Conservation (phyloP, 768 basidiomycete genomes). For the Tricholomella constricta region DNA sequence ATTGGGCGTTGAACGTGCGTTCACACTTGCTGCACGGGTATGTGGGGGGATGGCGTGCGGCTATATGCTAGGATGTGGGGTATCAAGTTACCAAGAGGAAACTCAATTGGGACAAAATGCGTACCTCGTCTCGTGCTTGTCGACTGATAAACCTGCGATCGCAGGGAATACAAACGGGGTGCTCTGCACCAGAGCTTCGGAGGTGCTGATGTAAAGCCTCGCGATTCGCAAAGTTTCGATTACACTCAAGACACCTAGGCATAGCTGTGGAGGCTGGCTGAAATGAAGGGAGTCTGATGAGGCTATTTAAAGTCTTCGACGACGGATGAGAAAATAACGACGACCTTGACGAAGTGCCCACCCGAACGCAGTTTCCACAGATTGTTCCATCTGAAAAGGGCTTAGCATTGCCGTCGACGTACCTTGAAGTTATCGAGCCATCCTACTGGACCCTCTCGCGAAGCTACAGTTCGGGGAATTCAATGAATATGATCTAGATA, state of each 20-base stretch:
- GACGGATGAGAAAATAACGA: neutral
- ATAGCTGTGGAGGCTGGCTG: neutral
- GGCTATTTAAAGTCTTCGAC: too few species aligned
- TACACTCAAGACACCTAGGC: constrained; percentile 12
- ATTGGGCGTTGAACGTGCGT: constrained; percentile 33
- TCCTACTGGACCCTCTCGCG: neutral
- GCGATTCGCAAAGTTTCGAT: constrained; percentile 5
- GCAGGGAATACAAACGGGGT: constrained; percentile 10
- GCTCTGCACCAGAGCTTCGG: neutral
- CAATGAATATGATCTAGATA: neutral
- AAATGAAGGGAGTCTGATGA: neutral
- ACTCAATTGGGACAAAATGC: neutral
- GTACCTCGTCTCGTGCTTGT: constrained; percentile 5
- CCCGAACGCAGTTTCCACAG: neutral
- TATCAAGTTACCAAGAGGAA: neutral
- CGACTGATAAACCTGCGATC: constrained; percentile 12
- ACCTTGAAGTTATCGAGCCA: neutral
- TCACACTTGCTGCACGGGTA: constrained; percentile 38
- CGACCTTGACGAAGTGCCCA: too few species aligned
- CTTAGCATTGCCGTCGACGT: neutral
- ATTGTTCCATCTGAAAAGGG: neutral
- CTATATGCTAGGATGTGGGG: constrained; percentile 31
- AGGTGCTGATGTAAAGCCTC: constrained; percentile 17
- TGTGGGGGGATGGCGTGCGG: constrained; percentile 41
- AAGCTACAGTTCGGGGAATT: neutral